phyloP scores from a whole-genome alignment of 2,329 filamentous ascomycete species.

The Sclerotinia sclerotiorum region DNA sequence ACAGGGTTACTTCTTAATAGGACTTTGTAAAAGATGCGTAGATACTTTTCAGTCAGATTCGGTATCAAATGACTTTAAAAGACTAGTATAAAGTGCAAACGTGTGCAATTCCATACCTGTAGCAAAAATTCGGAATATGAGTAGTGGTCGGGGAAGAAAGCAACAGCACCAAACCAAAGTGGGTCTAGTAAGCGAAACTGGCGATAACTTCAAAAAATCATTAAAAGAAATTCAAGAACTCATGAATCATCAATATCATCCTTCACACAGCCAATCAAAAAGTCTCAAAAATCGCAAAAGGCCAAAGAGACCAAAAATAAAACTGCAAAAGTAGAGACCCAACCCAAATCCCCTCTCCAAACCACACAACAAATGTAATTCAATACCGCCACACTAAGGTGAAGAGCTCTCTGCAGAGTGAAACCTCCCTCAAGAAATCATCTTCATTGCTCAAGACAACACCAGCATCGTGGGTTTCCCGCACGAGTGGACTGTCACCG shows the following conservation, averaged over 20 bases:
- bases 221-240: too few species aligned
- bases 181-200: background rate
- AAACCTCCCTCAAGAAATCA: conserved; percentile 67
- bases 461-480: conserved; percentile 66
- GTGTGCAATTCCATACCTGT: too few species aligned
- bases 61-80: too few species aligned
- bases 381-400: conserved; percentile 67
- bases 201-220: background rate
- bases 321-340: conserved; percentile 34
- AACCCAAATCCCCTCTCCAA: conserved; percentile 47
- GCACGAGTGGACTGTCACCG: conserved; percentile 64
- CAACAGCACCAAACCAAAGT: background rate
- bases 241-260: too few species aligned
- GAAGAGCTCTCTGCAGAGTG: conserved; percentile 71
- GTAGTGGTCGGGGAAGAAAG: too few species aligned
- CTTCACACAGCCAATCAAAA: background rate
- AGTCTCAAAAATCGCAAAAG: background rate
- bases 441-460: conserved; percentile 67
- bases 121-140: too few species aligned
- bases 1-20: too few species aligned
- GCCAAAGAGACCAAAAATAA: conserved; percentile 27
- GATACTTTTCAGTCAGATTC: too few species aligned
- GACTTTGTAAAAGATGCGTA: too few species aligned
- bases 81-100: too few species aligned
- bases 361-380: conserved; percentile 63